phyloP scores from a whole-genome alignment of 495 filamentous ascomycete species.

The Aspergillus bertholletiae region DNA sequence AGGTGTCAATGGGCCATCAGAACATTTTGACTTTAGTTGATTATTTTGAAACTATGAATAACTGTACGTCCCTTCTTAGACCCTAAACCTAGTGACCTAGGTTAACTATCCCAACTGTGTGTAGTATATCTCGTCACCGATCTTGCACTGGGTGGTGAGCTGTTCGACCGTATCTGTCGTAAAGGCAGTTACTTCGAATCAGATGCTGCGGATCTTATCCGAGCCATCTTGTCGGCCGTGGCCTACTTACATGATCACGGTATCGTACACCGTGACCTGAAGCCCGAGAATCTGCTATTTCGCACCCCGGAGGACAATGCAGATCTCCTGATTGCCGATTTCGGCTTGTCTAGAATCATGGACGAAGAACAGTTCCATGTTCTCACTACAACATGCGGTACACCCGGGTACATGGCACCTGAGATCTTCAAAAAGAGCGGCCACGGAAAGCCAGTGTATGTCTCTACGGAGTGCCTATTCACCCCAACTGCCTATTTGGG shows the following conservation, averaged over 20 bases:
- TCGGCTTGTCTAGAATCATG: constrained; percentile 93
- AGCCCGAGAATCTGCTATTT: constrained; percentile 54
- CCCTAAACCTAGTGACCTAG: not conserved
- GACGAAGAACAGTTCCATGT: constrained; percentile 99
- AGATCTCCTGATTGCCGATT: constrained; percentile 90
- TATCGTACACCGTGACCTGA: constrained; percentile 87
- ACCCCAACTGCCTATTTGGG: not conserved
- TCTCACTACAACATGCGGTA: constrained; percentile 94
- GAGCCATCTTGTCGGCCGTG: constrained; percentile 92
- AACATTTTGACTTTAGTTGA: constrained; percentile 97
- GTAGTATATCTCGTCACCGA: constrained; percentile 94
- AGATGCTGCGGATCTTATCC: constrained; percentile 92
- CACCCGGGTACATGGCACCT: constrained; percentile 92
- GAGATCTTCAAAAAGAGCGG: constrained; percentile 79
- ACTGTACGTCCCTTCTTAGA: constrained; percentile 51
- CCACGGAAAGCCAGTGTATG: constrained; percentile 76
- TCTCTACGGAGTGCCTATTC: constrained; percentile 4
- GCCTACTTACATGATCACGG: constrained; percentile 98
- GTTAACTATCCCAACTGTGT: not conserved
- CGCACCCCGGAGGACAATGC: constrained; percentile 56
- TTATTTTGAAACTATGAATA: constrained; percentile 99
- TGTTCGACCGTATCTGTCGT: constrained; percentile 97
- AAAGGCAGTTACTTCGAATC: constrained; percentile 98
- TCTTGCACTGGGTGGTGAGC: constrained; percentile 90
- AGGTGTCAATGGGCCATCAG: constrained; percentile 95